Evolutionary conservation across 192 early-diverging fungal species (phyloP), one percentile per base, ranked within the genome.

Genomic region (Coemansia sp.): DNA sequence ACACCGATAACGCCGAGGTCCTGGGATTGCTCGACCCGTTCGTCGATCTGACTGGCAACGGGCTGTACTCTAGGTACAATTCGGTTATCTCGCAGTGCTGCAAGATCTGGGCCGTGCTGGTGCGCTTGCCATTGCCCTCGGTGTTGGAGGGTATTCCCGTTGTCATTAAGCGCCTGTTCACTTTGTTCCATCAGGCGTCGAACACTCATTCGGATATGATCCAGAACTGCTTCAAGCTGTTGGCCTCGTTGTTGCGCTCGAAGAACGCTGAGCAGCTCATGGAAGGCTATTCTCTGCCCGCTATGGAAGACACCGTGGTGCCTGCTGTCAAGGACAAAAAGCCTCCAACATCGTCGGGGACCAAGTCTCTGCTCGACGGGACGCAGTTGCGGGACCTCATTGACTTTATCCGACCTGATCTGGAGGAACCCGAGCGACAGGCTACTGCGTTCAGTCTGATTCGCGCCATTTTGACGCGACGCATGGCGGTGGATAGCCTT

Each of bases 381-480:
- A 49, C 68, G 41, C 94, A 98, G 80, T 81, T 98, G n/a, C 87
- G 90, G 2, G 86, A 89, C 44, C 71, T 97, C 18, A 85, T 97
- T 44, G 85, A 89, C 67, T 76, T 98, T 70, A 87, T 98, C 31
- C 82, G 88, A 40, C 93, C 95, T 3, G 95, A 98, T 73, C 77
- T 99, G 50, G 96, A 98, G 70, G 93, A 95, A 61, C 89, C 91
- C 12, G 94, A 96, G 70, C 80, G 87, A 0, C 95, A 97, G 69
- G 84, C 87, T 2, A 94, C 93, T 13, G 90, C 91, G 0, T 98
- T 98, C 66, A 87, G 91, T 2, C 79, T 99, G 20, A 89, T 99
- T 61, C 87, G 92, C 20, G 92, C 95, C 5, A 92, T 99, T 40
- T 80, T 99, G 46, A 87, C 89, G 0, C 91, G 94, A 33, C 89